These are phyloP conservation scores for Orbilia javanica DNA, from an alignment of 2,329 filamentous ascomycete species.

Conservation along the genomic window DNA sequence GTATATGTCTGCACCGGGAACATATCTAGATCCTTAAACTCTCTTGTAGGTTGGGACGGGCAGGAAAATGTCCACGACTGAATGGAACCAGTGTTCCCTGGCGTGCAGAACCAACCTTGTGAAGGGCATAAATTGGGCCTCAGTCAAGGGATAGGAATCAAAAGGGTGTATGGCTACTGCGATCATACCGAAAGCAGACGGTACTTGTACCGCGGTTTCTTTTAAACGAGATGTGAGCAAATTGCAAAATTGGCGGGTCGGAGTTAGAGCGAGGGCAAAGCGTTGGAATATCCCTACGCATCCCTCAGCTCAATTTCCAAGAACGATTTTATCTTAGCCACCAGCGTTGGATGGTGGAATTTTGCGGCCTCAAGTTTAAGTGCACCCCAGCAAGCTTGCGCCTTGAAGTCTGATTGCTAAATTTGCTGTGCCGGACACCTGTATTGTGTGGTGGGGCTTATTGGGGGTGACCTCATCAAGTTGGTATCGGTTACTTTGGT, in stretches of 20 bases:
- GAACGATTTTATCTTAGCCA: constrained; percentile 39
- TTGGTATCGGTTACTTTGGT: constrained; percentile 51
- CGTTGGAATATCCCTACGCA: constrained; percentile 9
- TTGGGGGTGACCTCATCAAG: constrained; percentile 54
- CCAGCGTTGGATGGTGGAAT: constrained; percentile 45
- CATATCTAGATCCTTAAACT: constrained; percentile 43
- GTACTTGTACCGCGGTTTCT: constrained; percentile 21
- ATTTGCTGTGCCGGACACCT: constrained; percentile 41
- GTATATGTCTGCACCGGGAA: constrained; percentile 6
- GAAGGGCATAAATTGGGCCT: constrained; percentile 14
- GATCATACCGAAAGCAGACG: constrained; percentile 55
- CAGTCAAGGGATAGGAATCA: constrained; percentile 36
- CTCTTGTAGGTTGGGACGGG: constrained; percentile 9
- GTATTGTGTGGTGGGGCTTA: constrained; percentile 28
- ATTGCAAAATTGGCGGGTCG: constrained; percentile 48
- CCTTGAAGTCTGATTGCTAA: constrained; percentile 27
- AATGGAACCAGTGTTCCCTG: constrained; percentile 36
- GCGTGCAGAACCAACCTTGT: constrained; percentile 49
- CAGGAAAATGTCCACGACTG: constrained; percentile 28
- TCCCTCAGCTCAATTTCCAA: constrained; percentile 52
- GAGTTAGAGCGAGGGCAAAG: constrained; percentile 29
- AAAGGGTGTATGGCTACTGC: constrained; percentile 33
- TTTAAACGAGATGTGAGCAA: constrained; percentile 37
- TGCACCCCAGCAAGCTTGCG: constrained; percentile 26
- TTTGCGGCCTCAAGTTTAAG: constrained; percentile 19